Evolutionary conservation across 2,329 filamentous ascomycete genomes (phyloP).

Genomic region (Thermothelomyces thermophilus): DNA sequence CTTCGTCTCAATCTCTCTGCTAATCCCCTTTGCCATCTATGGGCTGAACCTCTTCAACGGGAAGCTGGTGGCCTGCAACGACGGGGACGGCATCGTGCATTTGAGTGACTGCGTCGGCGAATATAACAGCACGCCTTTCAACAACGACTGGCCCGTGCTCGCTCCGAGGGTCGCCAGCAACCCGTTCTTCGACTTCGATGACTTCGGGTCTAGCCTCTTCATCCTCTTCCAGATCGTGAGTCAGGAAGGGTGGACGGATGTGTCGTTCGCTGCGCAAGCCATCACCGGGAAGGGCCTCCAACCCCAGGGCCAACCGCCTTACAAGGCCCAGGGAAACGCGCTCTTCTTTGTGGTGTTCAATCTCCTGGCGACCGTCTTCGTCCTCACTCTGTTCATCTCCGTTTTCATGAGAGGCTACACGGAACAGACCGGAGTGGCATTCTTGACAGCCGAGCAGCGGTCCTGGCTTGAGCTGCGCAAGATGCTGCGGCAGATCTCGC

Average conservation of each 20-base stretch:
- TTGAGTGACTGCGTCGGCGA: slow-evolving; percentile 79
- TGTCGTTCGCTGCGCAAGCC: slow-evolving; percentile 76
- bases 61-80: slow-evolving; percentile 73
- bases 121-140: slow-evolving; percentile 67
- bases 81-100: slow-evolving; percentile 51
- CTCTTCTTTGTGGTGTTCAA: slow-evolving; percentile 97
- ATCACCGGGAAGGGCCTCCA: slow-evolving; percentile 74
- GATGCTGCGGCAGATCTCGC: slow-evolving; percentile 83
- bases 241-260: slow-evolving; percentile 94
- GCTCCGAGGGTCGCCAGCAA: slow-evolving; percentile 77
- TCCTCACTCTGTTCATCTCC: slow-evolving; percentile 94
- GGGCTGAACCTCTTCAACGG: slow-evolving; percentile 90
- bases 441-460: slow-evolving; percentile 88
- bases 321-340: slow-evolving; percentile 67
- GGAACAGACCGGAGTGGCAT: slow-evolving; percentile 95
- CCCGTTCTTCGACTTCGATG: slow-evolving; percentile 84
- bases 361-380: slow-evolving; percentile 89
- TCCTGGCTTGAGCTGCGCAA: slow-evolving; percentile 96
- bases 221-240: slow-evolving; percentile 98
- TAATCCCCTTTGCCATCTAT: slow-evolving; percentile 96
- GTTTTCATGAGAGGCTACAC: slow-evolving; percentile 99
- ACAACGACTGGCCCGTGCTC: slow-evolving; percentile 67
- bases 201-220: slow-evolving; percentile 88
- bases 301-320: slow-evolving; percentile 53
- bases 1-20: slow-evolving; percentile 85